Base-by-base conservation (phyloP, 176 grass and related monocot species). In the Echinochloa phyllopogon region DNA sequence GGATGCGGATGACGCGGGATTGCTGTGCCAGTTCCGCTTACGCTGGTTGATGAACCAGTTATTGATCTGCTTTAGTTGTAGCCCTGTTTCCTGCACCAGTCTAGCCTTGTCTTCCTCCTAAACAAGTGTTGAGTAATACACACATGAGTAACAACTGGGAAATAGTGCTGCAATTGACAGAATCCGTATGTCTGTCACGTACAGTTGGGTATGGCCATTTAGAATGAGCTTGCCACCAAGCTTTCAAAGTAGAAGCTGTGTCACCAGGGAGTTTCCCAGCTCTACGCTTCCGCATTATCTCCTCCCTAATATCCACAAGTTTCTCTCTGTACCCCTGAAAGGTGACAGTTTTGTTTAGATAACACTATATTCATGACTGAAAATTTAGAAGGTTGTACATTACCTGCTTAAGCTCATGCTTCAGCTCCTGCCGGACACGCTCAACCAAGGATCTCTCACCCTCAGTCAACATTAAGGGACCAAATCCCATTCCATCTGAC, bases 11-110 rank as follows among this genome's bases (percentile, higher is more conserved):
- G 96, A 88, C 9, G 90, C 77, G 0, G 87, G 85, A 76, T 98
- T 98, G 81, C 77, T 98, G 87, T 98, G 91, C 96, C 96, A 98
- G 63, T 98, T 98, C 69, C 96, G 87, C 80, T 98, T 98, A 66
- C 96, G 94, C 67, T 98, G 96, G 78, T 98, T 98, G 82, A 98
- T 98, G 59, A 98, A 98, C 96, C 96, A 98, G 55, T 98, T 98
- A 84, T 98, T 98, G 41, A 98, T 98, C 76, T 98, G 96, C 87
- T 98, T 98, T 24, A 98, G 89, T 73, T 98, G 96, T 51, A 98
- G 44, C 39, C 96, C 96, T 75, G 96, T 95, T 85, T 98, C 96
- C 74, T 98, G 93, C 39, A 98, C 96, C 74, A 98, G 84, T 17
- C 85, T 78, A 40, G 93, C 93, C 57, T 98, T 98, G 79, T 98